Evolutionary conservation across 2,329 filamentous ascomycete species (phyloP).

Genomic region (Epichloe bromicola): DNA sequence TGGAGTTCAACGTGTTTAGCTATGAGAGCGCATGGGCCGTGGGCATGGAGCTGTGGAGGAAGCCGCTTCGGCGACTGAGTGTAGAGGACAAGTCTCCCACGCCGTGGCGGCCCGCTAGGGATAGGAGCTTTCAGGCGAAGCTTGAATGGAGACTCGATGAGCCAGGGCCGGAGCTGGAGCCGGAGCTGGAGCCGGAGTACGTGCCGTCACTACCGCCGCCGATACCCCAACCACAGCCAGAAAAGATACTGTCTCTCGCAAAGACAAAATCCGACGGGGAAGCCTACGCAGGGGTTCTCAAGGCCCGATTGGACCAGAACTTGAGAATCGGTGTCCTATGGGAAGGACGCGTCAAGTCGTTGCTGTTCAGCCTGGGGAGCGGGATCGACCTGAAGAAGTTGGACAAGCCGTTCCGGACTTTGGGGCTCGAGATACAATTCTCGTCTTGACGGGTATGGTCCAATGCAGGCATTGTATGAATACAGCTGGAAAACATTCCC

Average conservation of each 20-base stretch:
- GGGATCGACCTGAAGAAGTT: constrained; percentile 66
- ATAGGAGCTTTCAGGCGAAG: constrained; percentile 39
- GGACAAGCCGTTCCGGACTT: constrained; percentile 63
- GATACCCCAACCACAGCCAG: not conserved
- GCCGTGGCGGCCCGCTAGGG: not conserved
- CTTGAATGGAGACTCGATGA: constrained; percentile 35
- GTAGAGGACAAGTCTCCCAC: constrained; percentile 20
- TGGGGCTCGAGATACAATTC: constrained; percentile 72
- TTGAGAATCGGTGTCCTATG: constrained; percentile 76
- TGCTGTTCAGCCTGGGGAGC: constrained; percentile 83
- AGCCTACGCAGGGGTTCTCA: constrained; percentile 74
- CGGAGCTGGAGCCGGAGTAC: constrained; percentile 14
- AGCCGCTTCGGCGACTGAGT: constrained; percentile 29
- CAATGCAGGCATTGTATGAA: no score
- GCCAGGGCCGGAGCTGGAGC: constrained; percentile 23
- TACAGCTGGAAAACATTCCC: no score
- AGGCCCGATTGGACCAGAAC: constrained; percentile 80
- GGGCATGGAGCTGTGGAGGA: constrained; percentile 86
- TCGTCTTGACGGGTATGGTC: constrained; percentile 44
- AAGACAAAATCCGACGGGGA: constrained; percentile 33
- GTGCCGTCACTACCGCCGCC: not conserved
- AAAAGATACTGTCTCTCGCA: constrained; percentile 4
- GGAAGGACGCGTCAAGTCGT: constrained; percentile 85
- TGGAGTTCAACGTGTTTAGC: constrained; percentile 96
- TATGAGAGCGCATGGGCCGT: constrained; percentile 92